Percentiles rank a stretch among this genome's conserved stretches.
phyloP scores from a whole-genome alignment of 176 grass and related monocot genomes.

The Elaeis guineensis region DNA sequence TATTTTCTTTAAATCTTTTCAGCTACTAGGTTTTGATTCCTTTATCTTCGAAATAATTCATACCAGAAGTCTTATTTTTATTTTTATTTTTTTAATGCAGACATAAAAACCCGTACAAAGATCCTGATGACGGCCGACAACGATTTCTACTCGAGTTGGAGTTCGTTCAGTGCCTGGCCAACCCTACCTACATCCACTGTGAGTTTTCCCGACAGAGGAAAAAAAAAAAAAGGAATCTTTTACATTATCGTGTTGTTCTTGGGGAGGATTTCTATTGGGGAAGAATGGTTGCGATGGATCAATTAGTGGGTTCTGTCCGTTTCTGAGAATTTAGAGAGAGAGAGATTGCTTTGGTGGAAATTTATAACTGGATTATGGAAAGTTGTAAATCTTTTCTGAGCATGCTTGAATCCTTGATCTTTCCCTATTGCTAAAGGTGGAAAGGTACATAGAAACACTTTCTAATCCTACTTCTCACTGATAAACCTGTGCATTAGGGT shows the following conservation, averaged over 20 bases:
- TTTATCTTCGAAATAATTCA: background rate
- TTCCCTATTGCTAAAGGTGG: no score
- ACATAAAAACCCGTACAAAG: conserved; percentile 50
- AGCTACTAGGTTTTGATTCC: background rate
- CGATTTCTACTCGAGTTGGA: conserved; percentile 83
- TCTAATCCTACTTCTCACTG: no score
- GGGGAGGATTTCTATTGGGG: background rate
- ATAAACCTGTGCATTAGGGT: no score
- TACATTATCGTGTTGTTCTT: background rate
- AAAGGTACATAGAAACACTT: no score
- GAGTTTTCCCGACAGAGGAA: background rate
- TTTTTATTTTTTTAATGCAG: conserved; percentile 6
- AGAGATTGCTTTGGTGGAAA: no score
- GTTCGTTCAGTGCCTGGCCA: conserved; percentile 90
- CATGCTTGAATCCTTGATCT: no score
- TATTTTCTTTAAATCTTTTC: background rate
- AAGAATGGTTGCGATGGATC: no score
- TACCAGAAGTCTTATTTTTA: no score
- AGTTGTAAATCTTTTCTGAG: no score
- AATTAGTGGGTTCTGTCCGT: no score
- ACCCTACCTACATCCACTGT: conserved; percentile 97
- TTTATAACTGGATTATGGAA: no score
- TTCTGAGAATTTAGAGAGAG: no score
- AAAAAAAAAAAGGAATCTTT: background rate
- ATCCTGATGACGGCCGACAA: conserved; percentile 62